phyloP scores from a whole-genome alignment of 2,329 filamentous ascomycete species.

The Diaporthe batatas region DNA sequence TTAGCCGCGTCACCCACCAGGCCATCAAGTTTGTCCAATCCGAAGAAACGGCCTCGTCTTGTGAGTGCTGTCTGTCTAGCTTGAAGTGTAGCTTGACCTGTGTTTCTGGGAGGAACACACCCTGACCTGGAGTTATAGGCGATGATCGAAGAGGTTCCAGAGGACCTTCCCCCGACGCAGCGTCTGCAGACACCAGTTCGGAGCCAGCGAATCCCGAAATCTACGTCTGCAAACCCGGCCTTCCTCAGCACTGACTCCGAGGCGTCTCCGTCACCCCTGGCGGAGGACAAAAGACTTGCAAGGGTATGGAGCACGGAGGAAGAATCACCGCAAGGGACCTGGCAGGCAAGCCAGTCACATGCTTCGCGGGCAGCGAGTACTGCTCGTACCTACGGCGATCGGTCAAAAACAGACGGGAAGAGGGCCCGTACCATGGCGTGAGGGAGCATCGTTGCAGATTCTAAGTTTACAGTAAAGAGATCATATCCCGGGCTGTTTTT shows the following conservation, averaged over 20 bases:
- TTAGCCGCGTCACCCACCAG: constrained; percentile 1
- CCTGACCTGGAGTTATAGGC: not conserved
- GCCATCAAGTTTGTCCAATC: not conserved
- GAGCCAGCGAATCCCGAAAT: not conserved
- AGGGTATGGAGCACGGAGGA: not conserved
- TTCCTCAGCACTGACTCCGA: not conserved
- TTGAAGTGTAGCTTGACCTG: too few species aligned
- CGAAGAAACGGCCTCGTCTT: constrained; percentile 6
- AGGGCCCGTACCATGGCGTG: not conserved
- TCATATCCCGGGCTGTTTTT: not conserved
- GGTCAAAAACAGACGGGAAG: not conserved
- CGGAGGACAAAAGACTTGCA: not conserved
- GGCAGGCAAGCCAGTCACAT: not conserved
- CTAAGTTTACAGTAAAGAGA: not conserved
- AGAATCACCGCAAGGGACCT: not conserved
- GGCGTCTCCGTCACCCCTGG: too few species aligned
- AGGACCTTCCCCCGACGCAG: constrained; percentile 37
- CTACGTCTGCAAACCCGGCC: not conserved
- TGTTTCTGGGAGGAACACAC: too few species aligned
- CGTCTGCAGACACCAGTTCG: constrained; percentile 9
- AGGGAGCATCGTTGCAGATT: not conserved
- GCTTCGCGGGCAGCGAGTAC: not conserved
- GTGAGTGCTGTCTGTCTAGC: not conserved
- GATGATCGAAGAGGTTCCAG: constrained; percentile 29
- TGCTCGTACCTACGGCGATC: not conserved